Conservation (phyloP, 257 asterid species). For the Solanum gandarillasii region DNA sequence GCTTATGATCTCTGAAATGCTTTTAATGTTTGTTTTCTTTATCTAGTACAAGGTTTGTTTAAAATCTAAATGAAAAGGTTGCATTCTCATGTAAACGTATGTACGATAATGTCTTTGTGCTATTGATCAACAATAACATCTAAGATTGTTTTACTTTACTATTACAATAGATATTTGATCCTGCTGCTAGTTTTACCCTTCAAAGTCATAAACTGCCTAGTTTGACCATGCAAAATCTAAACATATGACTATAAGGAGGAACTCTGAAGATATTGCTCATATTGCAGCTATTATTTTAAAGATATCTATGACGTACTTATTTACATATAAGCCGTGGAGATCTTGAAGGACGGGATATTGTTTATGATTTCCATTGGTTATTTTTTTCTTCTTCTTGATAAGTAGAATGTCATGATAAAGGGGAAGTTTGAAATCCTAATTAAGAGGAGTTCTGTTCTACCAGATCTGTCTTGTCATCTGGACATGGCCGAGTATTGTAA, state of each 20-base stretch:
- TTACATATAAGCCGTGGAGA: background rate
- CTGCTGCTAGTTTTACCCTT: background rate
- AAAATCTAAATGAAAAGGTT: background rate
- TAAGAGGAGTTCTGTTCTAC: background rate
- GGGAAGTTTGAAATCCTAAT: background rate
- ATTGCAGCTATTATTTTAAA: background rate
- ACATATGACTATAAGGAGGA: background rate
- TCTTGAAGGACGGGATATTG: background rate
- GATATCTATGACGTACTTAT: background rate
- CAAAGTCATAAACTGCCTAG: background rate
- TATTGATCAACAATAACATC: background rate
- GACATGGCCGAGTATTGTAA: background rate
- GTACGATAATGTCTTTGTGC: background rate
- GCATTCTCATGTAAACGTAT: background rate
- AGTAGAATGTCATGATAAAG: background rate
- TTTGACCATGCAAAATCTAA: background rate
- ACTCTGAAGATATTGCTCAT: background rate
- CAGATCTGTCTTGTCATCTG: background rate
- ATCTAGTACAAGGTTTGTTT: background rate
- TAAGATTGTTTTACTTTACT: background rate
- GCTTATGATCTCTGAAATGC: background rate
- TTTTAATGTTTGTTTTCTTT: background rate
- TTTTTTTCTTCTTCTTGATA: background rate
- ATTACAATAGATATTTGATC: background rate
- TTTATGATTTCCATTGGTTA: background rate